Base-by-base conservation (phyloP, 331 rosid species). In the Stylosanthes scabra region DNA sequence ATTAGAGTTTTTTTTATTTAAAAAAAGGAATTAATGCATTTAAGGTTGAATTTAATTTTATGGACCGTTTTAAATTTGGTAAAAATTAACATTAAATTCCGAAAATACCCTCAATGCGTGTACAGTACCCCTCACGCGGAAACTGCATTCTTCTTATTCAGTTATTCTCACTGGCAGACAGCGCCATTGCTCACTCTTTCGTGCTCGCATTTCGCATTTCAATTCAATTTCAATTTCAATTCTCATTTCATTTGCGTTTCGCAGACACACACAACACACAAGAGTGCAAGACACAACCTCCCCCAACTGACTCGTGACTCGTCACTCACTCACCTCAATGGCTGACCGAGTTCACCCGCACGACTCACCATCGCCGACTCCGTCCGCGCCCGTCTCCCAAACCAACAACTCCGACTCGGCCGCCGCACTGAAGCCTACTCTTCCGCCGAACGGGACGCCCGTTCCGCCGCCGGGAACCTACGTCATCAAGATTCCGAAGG, bases 401-500 rank as follows among this genome's bases (percentile, higher is more conserved):
- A 59, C 70, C 72, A 20, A 5, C 63, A 20, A 42, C 63, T 28
- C 49, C 74, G 54, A 27, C 72, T 45, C 55, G 62, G 2, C 71
- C 3, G 25, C 85, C 5, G 74, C 73, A 27, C 61, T 52, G 16
- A 76, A 62, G 13, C 81, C 74, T 2, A 10, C 27, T 16, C 31
- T 66, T 44, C 70, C 76, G 0, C 71, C 83, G 0, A 62, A 83
- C 2, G 86, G 65, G 31, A 84, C 70, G 66, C 86, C 89, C 0
- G 74, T 79, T n/a, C 88, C 90, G 25, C 80, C 74, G 11, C 70
- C 90, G 0, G 88, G 87, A 15, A 87, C 93, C 47, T 90, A 88
- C 82, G 81, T 88, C 73, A 81, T 93, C 68, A 74, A 86, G 65
- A 78, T 90, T 57, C 98, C 98, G 11, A 93, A 87, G 77, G 96